phyloP scores from a whole-genome alignment of 1,284 basidiomycete species.

The Jaminaea rosea region DNA sequence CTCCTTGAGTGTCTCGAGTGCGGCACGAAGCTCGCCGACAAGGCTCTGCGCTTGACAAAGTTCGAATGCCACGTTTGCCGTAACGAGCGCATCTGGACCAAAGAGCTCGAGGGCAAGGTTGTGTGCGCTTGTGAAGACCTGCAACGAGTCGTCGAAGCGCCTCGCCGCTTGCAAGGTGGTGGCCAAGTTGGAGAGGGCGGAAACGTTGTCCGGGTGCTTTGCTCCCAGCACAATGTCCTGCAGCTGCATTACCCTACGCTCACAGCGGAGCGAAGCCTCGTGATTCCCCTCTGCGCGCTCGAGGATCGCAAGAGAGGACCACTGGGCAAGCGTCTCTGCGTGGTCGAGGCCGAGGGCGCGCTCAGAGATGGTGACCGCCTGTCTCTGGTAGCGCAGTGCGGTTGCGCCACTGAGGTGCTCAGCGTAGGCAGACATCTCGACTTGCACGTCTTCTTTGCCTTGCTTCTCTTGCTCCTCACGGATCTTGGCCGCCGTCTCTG shows the following conservation, averaged over 20 bases:
- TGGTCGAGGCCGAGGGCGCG: slow-evolving; percentile 54
- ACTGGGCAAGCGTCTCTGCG: slow-evolving; percentile 53
- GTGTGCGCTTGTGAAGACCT: slow-evolving; percentile 33
- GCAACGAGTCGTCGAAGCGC: slow-evolving; percentile 27
- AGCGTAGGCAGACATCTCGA: slow-evolving; percentile 20
- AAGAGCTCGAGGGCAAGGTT: slow-evolving; percentile 31
- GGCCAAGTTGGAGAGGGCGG: slow-evolving; percentile 49
- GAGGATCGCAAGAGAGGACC: slow-evolving; percentile 55
- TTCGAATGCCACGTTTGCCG: slow-evolving; percentile 42
- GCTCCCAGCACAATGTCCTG: slow-evolving; percentile 54
- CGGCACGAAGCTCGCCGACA: slow-evolving; percentile 38
- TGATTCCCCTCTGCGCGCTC: slow-evolving; percentile 50
- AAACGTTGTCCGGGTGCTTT: slow-evolving; percentile 52
- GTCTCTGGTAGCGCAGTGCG: slow-evolving; percentile 53
- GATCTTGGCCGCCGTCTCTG: slow-evolving; percentile 23
- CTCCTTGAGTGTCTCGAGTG: slow-evolving; percentile 39
- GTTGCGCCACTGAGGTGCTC: slow-evolving; percentile 48
- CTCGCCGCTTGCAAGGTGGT: slow-evolving; percentile 35
- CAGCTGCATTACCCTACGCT: slow-evolving; percentile 52
- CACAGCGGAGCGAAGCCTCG: slow-evolving; percentile 50
- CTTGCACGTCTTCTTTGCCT: slow-evolving; percentile 18
- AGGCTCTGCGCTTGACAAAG: slow-evolving; percentile 42
- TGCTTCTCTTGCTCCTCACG: slow-evolving; percentile 26
- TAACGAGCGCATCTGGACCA: slow-evolving; percentile 41
- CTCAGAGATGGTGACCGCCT: slow-evolving; percentile 55